A percentile compares a stretch with the other conserved stretches of the same genome.
These are phyloP conservation scores for Ceraceosorus guamensis DNA, from an alignment of 1,284 basidiomycete genomes.

Conservation along the genomic window DNA sequence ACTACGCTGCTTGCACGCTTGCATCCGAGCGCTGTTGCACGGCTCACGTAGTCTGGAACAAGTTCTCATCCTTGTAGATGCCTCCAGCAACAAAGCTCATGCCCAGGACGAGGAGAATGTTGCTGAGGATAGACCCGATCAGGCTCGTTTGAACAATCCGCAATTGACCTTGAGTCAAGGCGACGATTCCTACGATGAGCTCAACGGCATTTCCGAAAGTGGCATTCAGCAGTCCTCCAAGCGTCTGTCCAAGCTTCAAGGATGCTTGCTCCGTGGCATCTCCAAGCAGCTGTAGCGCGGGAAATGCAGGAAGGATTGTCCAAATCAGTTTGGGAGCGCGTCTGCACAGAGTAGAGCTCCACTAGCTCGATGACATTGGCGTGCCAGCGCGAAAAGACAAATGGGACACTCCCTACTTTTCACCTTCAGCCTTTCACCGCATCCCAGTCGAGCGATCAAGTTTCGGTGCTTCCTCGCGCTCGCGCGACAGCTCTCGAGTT, in stretches of 20 bases:
- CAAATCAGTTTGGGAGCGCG: not conserved
- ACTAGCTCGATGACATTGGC: too few relatives aligned
- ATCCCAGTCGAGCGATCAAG: too few relatives aligned
- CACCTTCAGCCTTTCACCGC: too few relatives aligned
- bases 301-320: too few relatives aligned
- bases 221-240: conserved; percentile 46
- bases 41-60: conserved; percentile 43
- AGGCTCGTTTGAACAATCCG: conserved; percentile 45
- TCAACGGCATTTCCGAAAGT: conserved; percentile 47
- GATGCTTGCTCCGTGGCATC: conserved; percentile 45
- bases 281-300: conserved; percentile 27
- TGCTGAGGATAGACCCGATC: conserved; percentile 43
- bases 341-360: too few relatives aligned
- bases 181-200: conserved; percentile 58
- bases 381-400: too few relatives aligned
- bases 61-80: conserved; percentile 34
- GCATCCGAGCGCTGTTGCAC: too few relatives aligned
- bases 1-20: too few relatives aligned
- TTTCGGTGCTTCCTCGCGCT: too few relatives aligned
- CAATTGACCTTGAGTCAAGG: conserved; percentile 52
- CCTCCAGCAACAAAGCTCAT: conserved; percentile 47
- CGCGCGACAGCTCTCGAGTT: too few relatives aligned
- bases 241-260: conserved; percentile 38
- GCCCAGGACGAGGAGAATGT: conserved; percentile 45
- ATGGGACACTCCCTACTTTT: too few relatives aligned